Evolutionary conservation across 2,329 filamentous ascomycete species (phyloP), one percentile per base, ranked within the genome.

Genomic region (Colletotrichum chlorophyti): DNA sequence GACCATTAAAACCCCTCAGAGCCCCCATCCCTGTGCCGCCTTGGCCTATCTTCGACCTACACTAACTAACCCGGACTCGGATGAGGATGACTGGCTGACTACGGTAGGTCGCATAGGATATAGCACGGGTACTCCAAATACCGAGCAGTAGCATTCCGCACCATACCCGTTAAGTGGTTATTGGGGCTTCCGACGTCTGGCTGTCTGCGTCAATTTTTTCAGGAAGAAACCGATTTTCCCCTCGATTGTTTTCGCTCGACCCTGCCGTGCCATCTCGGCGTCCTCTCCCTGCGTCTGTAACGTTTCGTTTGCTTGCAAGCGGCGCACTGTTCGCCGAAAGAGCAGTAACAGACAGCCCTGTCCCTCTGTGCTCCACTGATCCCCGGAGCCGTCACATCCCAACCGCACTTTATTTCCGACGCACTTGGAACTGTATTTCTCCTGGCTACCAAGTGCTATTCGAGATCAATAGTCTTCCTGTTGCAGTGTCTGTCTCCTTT

Each of bases 391-490:
- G 31, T 46, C 58, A 45, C 35, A 32, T 60, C 21, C 15, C 45
- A 45, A 51, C 15, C 19, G 53, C 34, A 60, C 58, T 60, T 11
- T 60, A 43, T 32, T 53, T 29, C 46, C 52, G 53, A 60, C 58
- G 46, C 40, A 27, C 45, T 41, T 58, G 45, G 46, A 60, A 52
- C 53, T 46, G 15, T 1, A 24, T 15, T 41, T 47, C 58, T 58
- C 58, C 53, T 60, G 46, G 45, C n/a, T n/a, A n/a, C n/a, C n/a
- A n/a, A n/a, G n/a, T n/a, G n/a, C n/a, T n/a, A n/a, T n/a, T n/a
- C 26, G 17, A 47, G 35, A 34, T 19, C 15, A 40, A 19, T 40
- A 24, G 37, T 19, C 17, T 38, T 15, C 23, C 12, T 19, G 17
- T 17, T 12, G 19, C 6, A 27, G 15, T 3, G 15, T 41, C 26